phyloP scores from a whole-genome alignment of 2,329 filamentous ascomycete genomes.

The Colletotrichum lini region DNA sequence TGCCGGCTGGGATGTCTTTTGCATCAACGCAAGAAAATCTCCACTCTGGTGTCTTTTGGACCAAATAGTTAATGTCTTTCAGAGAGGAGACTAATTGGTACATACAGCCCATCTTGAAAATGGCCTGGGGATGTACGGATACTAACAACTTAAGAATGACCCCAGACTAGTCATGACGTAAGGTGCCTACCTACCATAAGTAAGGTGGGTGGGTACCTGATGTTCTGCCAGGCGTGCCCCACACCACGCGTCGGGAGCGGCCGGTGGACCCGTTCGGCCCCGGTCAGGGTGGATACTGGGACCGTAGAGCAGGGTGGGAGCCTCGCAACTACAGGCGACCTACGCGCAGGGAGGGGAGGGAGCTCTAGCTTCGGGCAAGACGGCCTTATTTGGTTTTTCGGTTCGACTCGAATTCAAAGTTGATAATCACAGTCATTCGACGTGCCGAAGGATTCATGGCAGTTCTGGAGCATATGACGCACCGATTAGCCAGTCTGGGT shows the following conservation, averaged over 20 bases:
- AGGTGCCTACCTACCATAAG: neutral
- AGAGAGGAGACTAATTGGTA: too few relatives aligned
- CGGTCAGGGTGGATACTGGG: neutral
- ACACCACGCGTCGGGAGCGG: neutral
- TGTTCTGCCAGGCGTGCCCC: neutral
- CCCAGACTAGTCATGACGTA: slow-evolving; percentile 4
- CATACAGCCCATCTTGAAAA: too few relatives aligned
- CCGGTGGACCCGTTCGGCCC: neutral
- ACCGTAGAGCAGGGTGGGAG: neutral
- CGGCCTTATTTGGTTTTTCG: neutral
- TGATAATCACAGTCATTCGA: too few relatives aligned
- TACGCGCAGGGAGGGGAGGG: neutral
- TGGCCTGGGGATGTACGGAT: too few relatives aligned
- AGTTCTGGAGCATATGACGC: too few relatives aligned
- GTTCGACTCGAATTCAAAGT: too few relatives aligned
- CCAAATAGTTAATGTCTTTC: too few relatives aligned
- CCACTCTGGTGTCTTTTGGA: too few relatives aligned
- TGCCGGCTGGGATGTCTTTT: slow-evolving; percentile 2
- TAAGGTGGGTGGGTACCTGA: too few relatives aligned
- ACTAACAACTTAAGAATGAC: too few relatives aligned
- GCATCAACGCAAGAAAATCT: neutral
- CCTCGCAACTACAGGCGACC: neutral
- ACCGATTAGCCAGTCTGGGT: too few relatives aligned
- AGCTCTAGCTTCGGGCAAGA: neutral
- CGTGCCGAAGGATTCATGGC: too few relatives aligned